Base-by-base conservation (phyloP, 768 basidiomycete species). In the Suillus clintonianus region DNA sequence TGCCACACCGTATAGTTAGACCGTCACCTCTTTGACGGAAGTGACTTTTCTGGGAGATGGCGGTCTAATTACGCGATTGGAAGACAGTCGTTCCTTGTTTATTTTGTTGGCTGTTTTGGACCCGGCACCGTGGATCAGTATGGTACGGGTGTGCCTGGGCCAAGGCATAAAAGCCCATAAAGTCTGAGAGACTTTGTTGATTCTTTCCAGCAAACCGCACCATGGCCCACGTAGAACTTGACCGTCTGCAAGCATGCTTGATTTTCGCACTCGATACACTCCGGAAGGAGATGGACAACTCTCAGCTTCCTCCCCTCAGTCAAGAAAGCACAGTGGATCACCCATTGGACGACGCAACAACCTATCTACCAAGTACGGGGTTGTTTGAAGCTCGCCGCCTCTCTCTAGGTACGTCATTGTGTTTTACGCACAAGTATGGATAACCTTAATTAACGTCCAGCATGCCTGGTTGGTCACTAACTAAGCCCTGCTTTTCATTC, bases 311-410 rank as follows among this genome's bases (percentile, higher is more conserved):
- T 8, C 51, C 48, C 17, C 24, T 61, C 14, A 55, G 36, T 11
- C 48, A 56, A 32, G 19, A 32, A 13, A 56, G 36, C n/a, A 14
- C n/a, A 22, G 60, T 39, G 4, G 60, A 22, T 37, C 60, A 61
- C n/a, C 60, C 60, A 19, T 37, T 61, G 37, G 60, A 61, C 9
- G 24, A 61, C 11, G 6, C 30, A 27, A 51, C 50, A 9, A 61
- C 13, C 36, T 57, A 51, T 34, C 22, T 61, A 27, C 47, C 45
- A 11, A 54, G 48, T 37, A 14, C 24, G 45, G 17, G 24, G 19
- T 17, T 61, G 24, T 61, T 56, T 36, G 34, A 61, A 24, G 60
- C 60, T 27, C 60, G 60, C 15, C 60, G 60, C 15, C 34, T 61
- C 36, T 50, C 60, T 8, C 24, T 61, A n/a, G 60, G 60, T 54